phyloP scores from a whole-genome alignment of 179 eudicot species.

The Silene coronaria region DNA sequence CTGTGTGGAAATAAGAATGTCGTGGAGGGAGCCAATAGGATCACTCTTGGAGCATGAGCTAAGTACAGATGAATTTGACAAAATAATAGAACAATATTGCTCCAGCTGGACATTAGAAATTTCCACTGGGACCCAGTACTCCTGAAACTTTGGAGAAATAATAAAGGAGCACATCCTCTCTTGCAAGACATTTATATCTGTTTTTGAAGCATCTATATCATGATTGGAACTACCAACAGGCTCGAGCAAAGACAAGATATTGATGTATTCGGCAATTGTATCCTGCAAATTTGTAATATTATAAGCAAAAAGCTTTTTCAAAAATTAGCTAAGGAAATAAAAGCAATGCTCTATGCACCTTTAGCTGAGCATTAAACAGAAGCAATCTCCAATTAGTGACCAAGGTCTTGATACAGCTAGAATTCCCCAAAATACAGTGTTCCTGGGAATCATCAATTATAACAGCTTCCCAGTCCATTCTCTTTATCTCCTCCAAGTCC shows the following conservation, averaged over 20 bases:
- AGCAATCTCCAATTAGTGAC: conserved; percentile 45
- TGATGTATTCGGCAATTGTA: conserved; percentile 37
- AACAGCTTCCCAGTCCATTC: conserved; percentile 60
- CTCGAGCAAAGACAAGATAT: conserved; percentile 52
- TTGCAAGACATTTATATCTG: conserved; percentile 33
- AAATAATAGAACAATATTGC: conserved; percentile 64
- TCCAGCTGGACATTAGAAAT: conserved; percentile 87
- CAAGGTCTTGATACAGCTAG: conserved; percentile 40
- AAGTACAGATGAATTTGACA: conserved; percentile 51
- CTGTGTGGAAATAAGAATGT: conserved; percentile 48
- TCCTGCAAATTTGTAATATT: conserved; percentile 45
- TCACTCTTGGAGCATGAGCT: conserved; percentile 50
- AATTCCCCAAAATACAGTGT: conserved; percentile 26
- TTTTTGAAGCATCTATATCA: conserved; percentile 27
- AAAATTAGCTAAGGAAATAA: neutral
- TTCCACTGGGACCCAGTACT: conserved; percentile 87
- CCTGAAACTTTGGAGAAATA: conserved; percentile 53
- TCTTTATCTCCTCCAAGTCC: conserved; percentile 48
- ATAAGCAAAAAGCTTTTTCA: conserved; percentile 17
- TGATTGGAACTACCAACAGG: conserved; percentile 29
- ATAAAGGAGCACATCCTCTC: conserved; percentile 45
- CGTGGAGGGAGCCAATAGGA: conserved; percentile 55
- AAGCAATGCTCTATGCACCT: conserved; percentile 50
- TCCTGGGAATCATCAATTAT: conserved; percentile 59
- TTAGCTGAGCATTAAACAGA: conserved; percentile 43